phyloP scores from a whole-genome alignment of 2,329 filamentous ascomycete species.

The Cryphonectria japonica region DNA sequence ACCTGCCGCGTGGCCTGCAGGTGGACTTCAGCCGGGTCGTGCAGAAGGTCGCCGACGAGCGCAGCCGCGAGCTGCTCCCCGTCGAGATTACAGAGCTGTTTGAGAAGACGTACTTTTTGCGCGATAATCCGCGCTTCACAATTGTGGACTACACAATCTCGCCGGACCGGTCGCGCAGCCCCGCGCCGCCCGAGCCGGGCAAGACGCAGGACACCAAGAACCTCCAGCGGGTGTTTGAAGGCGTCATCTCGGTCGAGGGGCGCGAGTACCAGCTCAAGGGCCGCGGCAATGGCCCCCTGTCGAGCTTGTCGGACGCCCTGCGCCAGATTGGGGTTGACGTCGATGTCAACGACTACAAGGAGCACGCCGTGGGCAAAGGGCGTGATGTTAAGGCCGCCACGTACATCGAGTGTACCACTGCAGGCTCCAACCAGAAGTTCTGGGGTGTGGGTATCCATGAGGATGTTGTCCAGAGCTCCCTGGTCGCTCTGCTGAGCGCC shows the following conservation, averaged over 20 bases:
- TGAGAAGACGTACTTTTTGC: constrained; percentile 83
- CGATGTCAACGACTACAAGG: constrained; percentile 94
- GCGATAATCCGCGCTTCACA: constrained; percentile 80
- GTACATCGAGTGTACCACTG: constrained; percentile 85
- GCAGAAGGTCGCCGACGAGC: constrained; percentile 76
- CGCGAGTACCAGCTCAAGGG: constrained; percentile 78
- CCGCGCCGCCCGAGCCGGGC: constrained; percentile 67
- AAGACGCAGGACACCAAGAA: constrained; percentile 79
- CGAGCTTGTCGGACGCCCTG: constrained; percentile 82
- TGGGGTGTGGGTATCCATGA: constrained; percentile 94
- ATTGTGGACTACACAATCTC: constrained; percentile 91
- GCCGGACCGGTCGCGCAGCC: constrained; percentile 78
- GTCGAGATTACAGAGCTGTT: constrained; percentile 88
- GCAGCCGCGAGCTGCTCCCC: constrained; percentile 82
- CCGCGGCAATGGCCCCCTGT: constrained; percentile 87
- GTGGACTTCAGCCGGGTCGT: constrained; percentile 89
- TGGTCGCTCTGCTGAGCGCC: constrained; percentile 83
- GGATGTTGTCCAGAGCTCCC: constrained; percentile 87
- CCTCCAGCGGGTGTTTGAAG: constrained; percentile 80
- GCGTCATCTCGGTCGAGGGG: constrained; percentile 81
- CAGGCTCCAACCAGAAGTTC: constrained; percentile 70
- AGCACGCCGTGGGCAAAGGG: constrained; percentile 85
- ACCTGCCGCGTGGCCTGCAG: constrained; percentile 90
- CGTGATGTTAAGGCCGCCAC: constrained; percentile 89
- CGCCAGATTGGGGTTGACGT: constrained; percentile 79